Base-by-base conservation (phyloP, 495 filamentous ascomycete species). In the Articulospora tetracladia region DNA sequence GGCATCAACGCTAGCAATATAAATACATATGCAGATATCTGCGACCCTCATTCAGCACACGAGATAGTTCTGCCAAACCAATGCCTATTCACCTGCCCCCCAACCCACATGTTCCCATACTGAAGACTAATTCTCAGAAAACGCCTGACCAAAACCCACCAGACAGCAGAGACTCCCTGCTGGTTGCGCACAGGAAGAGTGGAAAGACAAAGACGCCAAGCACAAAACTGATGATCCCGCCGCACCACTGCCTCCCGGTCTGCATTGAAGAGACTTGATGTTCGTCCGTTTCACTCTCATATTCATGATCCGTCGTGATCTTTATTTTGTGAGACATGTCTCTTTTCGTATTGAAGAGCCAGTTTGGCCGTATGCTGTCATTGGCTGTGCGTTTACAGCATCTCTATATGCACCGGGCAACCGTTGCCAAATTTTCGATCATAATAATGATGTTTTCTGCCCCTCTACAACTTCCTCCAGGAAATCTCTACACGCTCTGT, bases 401-500 rank as follows among this genome's bases (percentile, higher is more conserved):
- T 44, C 15, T n/a, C 46, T 58, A 52, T 25, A 39, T 58, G 56
- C 47, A 58, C 47, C 27, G 17, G 32, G 39, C 19, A 39, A 34
- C 56, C 46, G 7, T 1, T 44, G 17, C 28, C 39, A 32, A 1
- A 26, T 3, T 49, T 23, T 15, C 7, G 15, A 3, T 44, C 8
- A 7, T 34, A 44, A 44, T 44, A 44, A 15, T 7, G 17, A 44
- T 44, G n/a, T 34, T 7, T 44, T 44, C 4, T 44, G 4, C 3
- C 39, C 11, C n/a, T 17, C 10, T 12, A 44, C 39, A 32, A 4
- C 30, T 32, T 32, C 17, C n/a, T n/a, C 7, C 3, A 44, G n/a
- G 39, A 44, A 44, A 3, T 44, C 39, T 15, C 70, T 76, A 83
- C 28, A 82, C 77, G 69, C 79, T 83, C 64, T 83, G 79, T 48